Conservation (phyloP, 306 rosid species). For the Neltuma alba region DNA sequence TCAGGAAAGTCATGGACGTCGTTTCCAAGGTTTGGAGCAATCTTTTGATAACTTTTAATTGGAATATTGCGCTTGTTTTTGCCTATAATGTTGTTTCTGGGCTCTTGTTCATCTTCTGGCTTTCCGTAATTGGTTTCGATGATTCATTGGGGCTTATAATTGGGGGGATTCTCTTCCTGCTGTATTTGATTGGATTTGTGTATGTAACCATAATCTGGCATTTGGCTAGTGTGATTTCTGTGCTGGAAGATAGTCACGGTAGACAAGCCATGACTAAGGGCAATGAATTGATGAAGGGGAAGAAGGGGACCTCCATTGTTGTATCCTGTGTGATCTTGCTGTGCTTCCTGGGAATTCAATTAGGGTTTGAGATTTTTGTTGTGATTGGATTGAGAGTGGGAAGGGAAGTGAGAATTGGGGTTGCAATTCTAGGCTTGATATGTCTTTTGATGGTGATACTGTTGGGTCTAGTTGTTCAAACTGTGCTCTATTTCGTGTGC, state of each 20-base stretch:
- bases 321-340: not conserved
- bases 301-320: constrained; percentile 27
- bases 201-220: constrained; percentile 53
- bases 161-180: not conserved
- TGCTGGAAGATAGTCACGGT: constrained; percentile 54
- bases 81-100: constrained; percentile 29
- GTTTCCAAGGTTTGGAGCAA: constrained; percentile 53
- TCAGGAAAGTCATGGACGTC: constrained; percentile 40
- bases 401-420: not conserved
- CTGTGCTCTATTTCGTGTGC: constrained; percentile 60
- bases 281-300: constrained; percentile 46
- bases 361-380: constrained; percentile 40
- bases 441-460: constrained; percentile 34
- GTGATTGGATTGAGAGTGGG: constrained; percentile 27
- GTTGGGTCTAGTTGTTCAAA: constrained; percentile 43
- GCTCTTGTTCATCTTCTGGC: not conserved
- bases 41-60: constrained; percentile 45
- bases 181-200: constrained; percentile 40
- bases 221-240: constrained; percentile 51
- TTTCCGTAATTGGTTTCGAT: not conserved
- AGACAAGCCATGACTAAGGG: constrained; percentile 54
- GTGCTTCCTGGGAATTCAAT: not conserved
- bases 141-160: too few species aligned
- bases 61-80: constrained; percentile 28
- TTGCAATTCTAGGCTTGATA: constrained; percentile 34